These are phyloP conservation scores for Psidium friedrichsthalianum DNA, from an alignment of 345 rosid genomes.

Conservation along the genomic window DNA sequence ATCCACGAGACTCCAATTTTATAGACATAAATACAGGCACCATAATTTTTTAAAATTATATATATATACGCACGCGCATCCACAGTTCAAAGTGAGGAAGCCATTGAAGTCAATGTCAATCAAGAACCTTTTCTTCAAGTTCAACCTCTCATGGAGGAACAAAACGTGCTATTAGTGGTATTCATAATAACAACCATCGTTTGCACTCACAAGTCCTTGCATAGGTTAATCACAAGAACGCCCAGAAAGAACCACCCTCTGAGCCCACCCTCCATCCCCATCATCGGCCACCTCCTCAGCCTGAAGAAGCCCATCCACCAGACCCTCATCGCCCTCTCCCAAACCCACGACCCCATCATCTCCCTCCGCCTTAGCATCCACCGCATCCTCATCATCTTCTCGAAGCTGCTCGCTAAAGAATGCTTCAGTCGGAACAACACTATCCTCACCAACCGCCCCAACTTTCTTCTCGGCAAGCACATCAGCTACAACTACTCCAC, in stretches of 20 bases:
- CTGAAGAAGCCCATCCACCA: conserved; percentile 1
- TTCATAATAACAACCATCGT: background rate
- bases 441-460: conserved; percentile 14
- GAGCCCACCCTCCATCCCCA: conserved; percentile 4
- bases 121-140: background rate
- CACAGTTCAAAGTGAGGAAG: background rate
- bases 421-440: conserved; percentile 14
- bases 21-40: background rate
- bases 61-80: background rate
- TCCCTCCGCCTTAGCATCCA: conserved; percentile 11
- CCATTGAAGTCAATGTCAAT: background rate
- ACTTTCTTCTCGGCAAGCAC: background rate
- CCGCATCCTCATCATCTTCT: conserved; percentile 4
- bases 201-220: background rate
- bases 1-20: background rate
- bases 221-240: background rate
- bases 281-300: conserved; percentile 4
- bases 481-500: conserved; percentile 18
- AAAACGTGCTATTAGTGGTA: background rate
- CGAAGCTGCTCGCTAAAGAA: conserved; percentile 1
- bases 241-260: background rate
- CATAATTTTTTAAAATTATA: no score
- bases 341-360: conserved; percentile 6
- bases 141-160: background rate
- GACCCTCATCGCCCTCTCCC: background rate